A percentile compares a stretch with the other conserved stretches of the same genome.
phyloP scores from a whole-genome alignment of 75 land plant genomes.

The Larix kaempferi region DNA sequence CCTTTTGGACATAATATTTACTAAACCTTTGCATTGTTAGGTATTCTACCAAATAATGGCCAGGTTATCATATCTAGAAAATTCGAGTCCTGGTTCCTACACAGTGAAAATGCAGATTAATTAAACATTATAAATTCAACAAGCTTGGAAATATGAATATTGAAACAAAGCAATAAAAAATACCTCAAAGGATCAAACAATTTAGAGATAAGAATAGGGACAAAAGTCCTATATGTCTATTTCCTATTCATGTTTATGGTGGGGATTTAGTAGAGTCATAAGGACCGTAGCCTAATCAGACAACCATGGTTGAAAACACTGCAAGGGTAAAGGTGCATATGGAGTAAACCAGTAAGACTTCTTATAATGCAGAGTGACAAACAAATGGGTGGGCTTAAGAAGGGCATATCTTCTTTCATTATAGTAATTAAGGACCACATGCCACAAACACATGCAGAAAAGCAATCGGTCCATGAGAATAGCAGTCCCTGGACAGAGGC shows the following conservation, averaged over 20 bases:
- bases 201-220: not conserved
- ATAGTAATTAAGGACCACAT: too few relatives aligned
- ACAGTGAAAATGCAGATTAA: not conserved
- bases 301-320: not conserved
- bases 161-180: not conserved
- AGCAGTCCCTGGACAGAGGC: too few relatives aligned
- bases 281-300: not conserved
- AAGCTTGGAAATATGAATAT: too few relatives aligned
- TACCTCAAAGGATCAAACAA: not conserved
- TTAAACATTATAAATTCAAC: not conserved
- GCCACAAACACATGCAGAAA: too few relatives aligned
- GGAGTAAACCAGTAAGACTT: not conserved
- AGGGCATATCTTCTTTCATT: too few relatives aligned
- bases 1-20: slow-evolving; percentile 27
- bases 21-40: slow-evolving; percentile 40
- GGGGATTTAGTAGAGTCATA: not conserved
- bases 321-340: not conserved
- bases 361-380: not conserved
- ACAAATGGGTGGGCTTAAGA: not conserved
- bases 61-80: slow-evolving; percentile 74
- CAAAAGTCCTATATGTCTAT: not conserved
- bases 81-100: slow-evolving; percentile 81
- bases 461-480: too few relatives aligned
- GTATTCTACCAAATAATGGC: slow-evolving; percentile 73
- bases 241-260: not conserved